These are phyloP conservation scores for Plectosphaerella plurivora DNA, from an alignment of 2,329 filamentous ascomycete species.

Conservation along the genomic window DNA sequence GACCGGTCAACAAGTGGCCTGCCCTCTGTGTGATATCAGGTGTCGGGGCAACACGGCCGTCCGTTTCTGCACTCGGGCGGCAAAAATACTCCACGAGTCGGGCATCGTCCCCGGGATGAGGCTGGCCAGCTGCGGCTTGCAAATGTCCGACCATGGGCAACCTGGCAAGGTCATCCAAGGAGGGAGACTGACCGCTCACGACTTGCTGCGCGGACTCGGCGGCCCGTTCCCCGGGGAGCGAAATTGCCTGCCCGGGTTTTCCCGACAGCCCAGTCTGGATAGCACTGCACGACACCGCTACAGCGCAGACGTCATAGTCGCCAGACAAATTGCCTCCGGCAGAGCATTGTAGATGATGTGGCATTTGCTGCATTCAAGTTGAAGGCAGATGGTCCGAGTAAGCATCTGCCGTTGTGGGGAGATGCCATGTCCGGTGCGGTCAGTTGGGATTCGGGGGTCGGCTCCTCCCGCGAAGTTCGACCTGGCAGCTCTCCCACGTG, in stretches of 20 bases:
- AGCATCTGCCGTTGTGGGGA: too few relatives aligned
- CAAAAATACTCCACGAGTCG: neutral
- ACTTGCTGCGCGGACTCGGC: neutral
- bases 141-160: neutral
- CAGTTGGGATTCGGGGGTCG: too few relatives aligned
- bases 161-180: neutral
- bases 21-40: neutral
- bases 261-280: neutral
- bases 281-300: too few relatives aligned
- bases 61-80: neutral
- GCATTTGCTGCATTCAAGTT: too few relatives aligned
- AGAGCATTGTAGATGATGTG: too few relatives aligned
- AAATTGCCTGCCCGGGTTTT: conserved; percentile 4
- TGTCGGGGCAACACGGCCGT: neutral
- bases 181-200: neutral
- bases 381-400: too few relatives aligned
- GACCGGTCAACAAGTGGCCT: neutral
- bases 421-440: too few relatives aligned
- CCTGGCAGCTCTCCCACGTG: too few relatives aligned
- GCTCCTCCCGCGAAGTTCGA: too few relatives aligned
- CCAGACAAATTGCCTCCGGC: too few relatives aligned
- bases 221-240: neutral
- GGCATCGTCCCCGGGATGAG: neutral
- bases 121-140: too few relatives aligned
- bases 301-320: too few relatives aligned